These are phyloP conservation scores for Metschnikowia amazonensis DNA, from an alignment of 805 yeast species.

Conservation along the genomic window DNA sequence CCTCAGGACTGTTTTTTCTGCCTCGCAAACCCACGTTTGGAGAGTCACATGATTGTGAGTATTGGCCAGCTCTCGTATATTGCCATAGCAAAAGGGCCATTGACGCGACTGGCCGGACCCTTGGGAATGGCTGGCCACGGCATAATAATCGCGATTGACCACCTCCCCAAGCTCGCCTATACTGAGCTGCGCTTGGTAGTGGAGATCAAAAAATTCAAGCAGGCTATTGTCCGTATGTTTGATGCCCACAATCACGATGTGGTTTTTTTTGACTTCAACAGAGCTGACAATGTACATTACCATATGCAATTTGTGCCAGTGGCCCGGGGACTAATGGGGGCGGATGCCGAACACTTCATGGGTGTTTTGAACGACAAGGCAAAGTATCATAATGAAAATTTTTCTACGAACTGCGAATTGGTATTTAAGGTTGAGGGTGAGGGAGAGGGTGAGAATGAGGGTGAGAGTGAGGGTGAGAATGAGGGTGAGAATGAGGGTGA, in stretches of 20 bases:
- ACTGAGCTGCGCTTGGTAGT: slow-evolving; percentile 3
- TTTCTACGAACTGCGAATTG: slow-evolving; percentile 39
- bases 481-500: no score
- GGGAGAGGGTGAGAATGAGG: no score
- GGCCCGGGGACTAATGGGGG: slow-evolving; percentile 33
- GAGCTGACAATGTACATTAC: slow-evolving; percentile 62
- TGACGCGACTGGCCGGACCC: slow-evolving; percentile 48
- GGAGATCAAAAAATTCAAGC: slow-evolving; percentile 45
- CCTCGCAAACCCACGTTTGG: slow-evolving; percentile 71
- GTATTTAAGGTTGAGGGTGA: no score
- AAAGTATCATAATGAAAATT: slow-evolving; percentile 45
- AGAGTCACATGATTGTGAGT: slow-evolving; percentile 74
- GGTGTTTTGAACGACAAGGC: slow-evolving; percentile 43
- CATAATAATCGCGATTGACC: slow-evolving; percentile 74
- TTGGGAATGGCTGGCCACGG: slow-evolving; percentile 76
- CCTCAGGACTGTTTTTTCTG: slow-evolving; percentile 79
- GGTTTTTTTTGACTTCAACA: slow-evolving; percentile 67
- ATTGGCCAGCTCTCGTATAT: slow-evolving; percentile 65
- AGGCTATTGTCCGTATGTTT: slow-evolving; percentile 49
- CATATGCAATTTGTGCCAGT: slow-evolving; percentile 79
- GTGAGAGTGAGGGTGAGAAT: no score
- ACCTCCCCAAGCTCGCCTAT: slow-evolving; percentile 41
- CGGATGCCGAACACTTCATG: slow-evolving; percentile 37
- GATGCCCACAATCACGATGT: slow-evolving; percentile 39
- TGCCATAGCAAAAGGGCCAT: slow-evolving; percentile 84